These are phyloP conservation scores for Diaporthe aspalathi DNA, from an alignment of 2,329 filamentous ascomycete species.

Conservation along the genomic window DNA sequence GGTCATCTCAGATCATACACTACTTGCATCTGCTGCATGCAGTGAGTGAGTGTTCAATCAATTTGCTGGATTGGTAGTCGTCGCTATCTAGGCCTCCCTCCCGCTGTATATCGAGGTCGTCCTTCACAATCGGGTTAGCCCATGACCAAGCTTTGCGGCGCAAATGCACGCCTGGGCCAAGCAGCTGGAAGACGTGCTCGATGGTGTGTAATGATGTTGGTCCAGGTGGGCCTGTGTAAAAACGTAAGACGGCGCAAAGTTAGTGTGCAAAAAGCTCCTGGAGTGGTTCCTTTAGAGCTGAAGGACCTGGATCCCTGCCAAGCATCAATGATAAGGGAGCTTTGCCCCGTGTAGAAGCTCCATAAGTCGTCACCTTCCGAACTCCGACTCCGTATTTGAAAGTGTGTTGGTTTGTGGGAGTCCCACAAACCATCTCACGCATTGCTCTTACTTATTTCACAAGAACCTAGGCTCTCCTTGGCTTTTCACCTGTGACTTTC, in stretches of 20 bases:
- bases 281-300: no score
- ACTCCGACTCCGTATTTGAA: neutral
- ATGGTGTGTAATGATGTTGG: neutral
- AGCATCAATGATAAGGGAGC: neutral
- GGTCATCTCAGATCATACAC: no score
- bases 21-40: no score
- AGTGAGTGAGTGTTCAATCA: no score
- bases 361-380: slow-evolving; percentile 17
- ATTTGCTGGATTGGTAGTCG: no score
- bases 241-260: slow-evolving; percentile 14
- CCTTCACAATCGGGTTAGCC: neutral
- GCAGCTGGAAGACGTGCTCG: neutral
- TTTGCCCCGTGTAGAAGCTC: slow-evolving; percentile 1
- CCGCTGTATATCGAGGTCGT: no score
- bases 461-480: neutral
- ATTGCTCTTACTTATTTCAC: no score
- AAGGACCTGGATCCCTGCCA: neutral
- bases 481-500: neutral
- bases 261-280: neutral
- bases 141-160: neutral
- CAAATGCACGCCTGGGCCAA: no score
- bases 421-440: neutral
- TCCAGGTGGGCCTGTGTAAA: neutral
- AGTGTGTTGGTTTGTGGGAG: neutral
- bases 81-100: no score